These are phyloP conservation scores for Erodium maritimum DNA, from an alignment of 345 rosid species.

Conservation along the genomic window DNA sequence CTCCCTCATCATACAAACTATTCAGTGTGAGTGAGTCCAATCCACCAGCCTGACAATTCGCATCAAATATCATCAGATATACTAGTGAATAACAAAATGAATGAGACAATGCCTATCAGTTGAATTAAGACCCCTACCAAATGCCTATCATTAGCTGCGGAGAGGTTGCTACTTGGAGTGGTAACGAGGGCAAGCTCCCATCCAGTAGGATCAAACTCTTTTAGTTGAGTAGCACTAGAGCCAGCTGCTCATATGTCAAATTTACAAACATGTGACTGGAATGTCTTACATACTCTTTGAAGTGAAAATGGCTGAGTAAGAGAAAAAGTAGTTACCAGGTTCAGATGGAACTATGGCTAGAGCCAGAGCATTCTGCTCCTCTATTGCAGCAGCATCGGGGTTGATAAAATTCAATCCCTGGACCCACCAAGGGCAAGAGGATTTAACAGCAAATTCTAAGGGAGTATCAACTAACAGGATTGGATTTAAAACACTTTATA, in stretches of 20 bases:
- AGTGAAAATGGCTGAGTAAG: constrained; percentile 1
- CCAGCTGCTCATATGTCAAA: constrained; percentile 32
- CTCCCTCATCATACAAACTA: constrained; percentile 78
- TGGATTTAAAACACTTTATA: background rate
- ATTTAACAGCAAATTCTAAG: background rate
- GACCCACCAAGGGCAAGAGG: constrained; percentile 6
- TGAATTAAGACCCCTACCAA: constrained; percentile 37
- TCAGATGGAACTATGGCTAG: constrained; percentile 74
- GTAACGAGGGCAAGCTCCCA: constrained; percentile 93
- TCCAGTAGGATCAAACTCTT: constrained; percentile 73
- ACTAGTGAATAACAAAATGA: background rate
- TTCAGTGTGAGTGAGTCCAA: constrained; percentile 74
- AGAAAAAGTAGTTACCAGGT: constrained; percentile 24
- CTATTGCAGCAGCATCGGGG: constrained; percentile 63
- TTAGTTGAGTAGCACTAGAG: constrained; percentile 39
- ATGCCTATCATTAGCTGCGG: constrained; percentile 71
- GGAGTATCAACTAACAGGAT: background rate
- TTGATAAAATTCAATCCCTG: constrained; percentile 57
- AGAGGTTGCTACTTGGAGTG: constrained; percentile 61
- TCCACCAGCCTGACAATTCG: constrained; percentile 71
- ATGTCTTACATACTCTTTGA: background rate
- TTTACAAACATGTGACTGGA: constrained; percentile 3
- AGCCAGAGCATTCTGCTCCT: constrained; percentile 85
- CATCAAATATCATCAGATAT: background rate
- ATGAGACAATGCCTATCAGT: background rate